These are phyloP conservation scores for Nadsonia starkeyi-henricii DNA, from an alignment of 1,139 yeast genomes.

Conservation along the genomic window DNA sequence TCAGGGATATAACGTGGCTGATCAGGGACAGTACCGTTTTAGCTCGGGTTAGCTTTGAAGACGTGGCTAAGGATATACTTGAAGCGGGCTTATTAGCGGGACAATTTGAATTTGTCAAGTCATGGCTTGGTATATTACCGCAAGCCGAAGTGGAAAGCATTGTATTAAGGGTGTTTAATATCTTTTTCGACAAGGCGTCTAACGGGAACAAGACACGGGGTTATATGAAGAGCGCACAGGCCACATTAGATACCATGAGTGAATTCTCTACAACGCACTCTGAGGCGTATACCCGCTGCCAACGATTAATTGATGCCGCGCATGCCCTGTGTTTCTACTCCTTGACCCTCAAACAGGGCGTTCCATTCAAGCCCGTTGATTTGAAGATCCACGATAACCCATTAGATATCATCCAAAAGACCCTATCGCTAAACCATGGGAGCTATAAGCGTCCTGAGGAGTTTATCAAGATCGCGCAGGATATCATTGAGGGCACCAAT, in stretches of 20 bases:
- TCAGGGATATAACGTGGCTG: neutral
- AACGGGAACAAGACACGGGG: constrained; percentile 20
- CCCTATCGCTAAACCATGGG: constrained; percentile 20
- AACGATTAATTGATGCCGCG: constrained; percentile 17
- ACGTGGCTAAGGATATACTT: constrained; percentile 46
- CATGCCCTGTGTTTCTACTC: constrained; percentile 19
- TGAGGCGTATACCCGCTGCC: constrained; percentile 12
- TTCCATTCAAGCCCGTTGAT: constrained; percentile 18
- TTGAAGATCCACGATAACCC: constrained; percentile 16
- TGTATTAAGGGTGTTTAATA: constrained; percentile 28
- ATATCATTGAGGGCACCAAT: constrained; percentile 12
- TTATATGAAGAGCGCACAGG: constrained; percentile 19
- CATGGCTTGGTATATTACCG: constrained; percentile 54
- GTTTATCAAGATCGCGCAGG: constrained; percentile 16
- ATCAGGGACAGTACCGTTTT: neutral
- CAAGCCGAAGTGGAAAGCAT: constrained; percentile 78
- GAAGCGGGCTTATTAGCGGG: constrained; percentile 79
- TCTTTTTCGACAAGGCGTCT: constrained; percentile 20
- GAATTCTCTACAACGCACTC: constrained; percentile 4
- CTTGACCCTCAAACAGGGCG: constrained; percentile 18
- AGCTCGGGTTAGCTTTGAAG: neutral
- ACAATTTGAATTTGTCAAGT: constrained; percentile 96
- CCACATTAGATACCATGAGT: constrained; percentile 13
- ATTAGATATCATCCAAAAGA: constrained; percentile 17
- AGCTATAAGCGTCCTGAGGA: constrained; percentile 18